Base-by-base conservation (phyloP, 257 asterid species). In the Knoxia roxburghii region DNA sequence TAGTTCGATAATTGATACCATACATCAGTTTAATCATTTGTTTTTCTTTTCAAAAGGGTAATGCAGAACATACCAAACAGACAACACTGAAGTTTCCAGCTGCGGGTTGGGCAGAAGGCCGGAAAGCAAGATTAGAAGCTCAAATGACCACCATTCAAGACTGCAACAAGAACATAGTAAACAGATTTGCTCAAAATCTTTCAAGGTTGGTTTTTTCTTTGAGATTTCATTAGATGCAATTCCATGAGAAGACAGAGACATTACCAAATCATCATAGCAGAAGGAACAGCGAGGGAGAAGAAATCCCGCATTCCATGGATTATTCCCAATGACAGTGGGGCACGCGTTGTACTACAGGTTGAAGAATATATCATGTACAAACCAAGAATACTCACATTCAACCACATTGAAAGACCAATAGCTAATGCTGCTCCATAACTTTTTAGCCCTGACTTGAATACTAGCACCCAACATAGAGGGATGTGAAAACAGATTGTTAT, bases 201-300 rank as follows among this genome's bases (percentile, higher is more conserved):
- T n/a, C n/a, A n/a, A n/a, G 17, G 18, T 43, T 0, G 35, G 1
- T 46, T 18, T 46, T 46, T 46, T 6, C 9, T 27, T 12, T 49
- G 40, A 43, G 64, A 23, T 33, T 37, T 10, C 18, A 43, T 37
- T 61, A 10, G 15, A 39, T 61, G 50, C 17, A 60, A 18, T 33
- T 5, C 35, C 33, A 61, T 39, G 5, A 43, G 9, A 20, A 39
- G 2, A 15, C 21, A 14, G 0, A 50, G 43, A 56, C 8, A 52
- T 51, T 82, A 89, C 90, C 96, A 89, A 45, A 87, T 75, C 96
- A 89, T 89, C 15, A 82, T 75, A 18, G 85, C 89, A 35, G 89
- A 80, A 54, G 95, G 95, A 43, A 80, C 43, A 5, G 89, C 93
- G 68, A 83, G 67, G 26, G 71, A 76, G 39, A 85, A 87, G 74